A percentile compares a stretch with the other conserved stretches of the same genome.
Conservation (phyloP, 306 rosid genomes). For the Vachellia pachyceras region DNA sequence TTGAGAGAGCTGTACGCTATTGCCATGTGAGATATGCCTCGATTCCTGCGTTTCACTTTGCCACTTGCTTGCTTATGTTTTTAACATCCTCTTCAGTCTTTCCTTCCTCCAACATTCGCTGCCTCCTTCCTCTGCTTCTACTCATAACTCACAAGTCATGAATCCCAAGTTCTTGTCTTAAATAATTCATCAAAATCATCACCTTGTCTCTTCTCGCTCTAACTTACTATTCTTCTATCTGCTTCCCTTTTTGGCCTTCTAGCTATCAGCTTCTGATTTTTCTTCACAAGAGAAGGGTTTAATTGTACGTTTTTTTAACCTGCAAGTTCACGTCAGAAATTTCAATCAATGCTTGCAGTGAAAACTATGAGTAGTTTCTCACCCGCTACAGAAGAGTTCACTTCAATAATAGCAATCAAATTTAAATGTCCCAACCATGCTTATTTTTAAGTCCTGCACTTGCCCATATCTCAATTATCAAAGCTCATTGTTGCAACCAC, state of each 20-base stretch:
- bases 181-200: not conserved
- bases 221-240: not conserved
- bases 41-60: conserved; percentile 51
- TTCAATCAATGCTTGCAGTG: conserved; percentile 20
- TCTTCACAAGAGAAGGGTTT: conserved; percentile 33
- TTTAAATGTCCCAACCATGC: conserved; percentile 28
- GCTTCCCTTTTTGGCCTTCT: conserved; percentile 25
- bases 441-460: conserved; percentile 8
- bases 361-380: conserved; percentile 19
- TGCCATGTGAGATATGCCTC: conserved; percentile 88
- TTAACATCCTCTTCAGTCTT: conserved; percentile 30
- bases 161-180: conserved; percentile 19
- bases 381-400: conserved; percentile 20
- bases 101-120: conserved; percentile 49
- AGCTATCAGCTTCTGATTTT: conserved; percentile 29
- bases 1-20: conserved; percentile 42
- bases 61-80: conserved; percentile 33
- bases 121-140: conserved; percentile 37
- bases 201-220: not conserved
- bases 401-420: conserved; percentile 20
- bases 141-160: conserved; percentile 55
- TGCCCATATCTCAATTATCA: conserved; percentile 17
- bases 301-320: not conserved
- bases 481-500: not conserved
- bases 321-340: not conserved